These are phyloP conservation scores for Thinopyrum obtusiflorum DNA, from an alignment of 202 grass and related monocot genomes.

Conservation along the genomic window DNA sequence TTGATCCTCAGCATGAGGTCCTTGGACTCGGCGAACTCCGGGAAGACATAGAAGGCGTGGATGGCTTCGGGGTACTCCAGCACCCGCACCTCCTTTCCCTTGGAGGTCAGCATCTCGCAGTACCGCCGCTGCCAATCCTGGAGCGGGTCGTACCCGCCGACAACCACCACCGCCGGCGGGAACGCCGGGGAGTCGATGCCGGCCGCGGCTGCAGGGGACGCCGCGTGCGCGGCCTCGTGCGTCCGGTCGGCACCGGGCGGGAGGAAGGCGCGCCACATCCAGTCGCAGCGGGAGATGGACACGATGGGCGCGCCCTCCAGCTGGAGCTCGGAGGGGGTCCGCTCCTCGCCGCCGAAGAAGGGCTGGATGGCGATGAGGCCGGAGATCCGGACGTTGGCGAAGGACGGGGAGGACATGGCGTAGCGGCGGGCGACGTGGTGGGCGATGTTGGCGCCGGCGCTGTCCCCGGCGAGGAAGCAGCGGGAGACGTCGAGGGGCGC, in stretches of 20 bases:
- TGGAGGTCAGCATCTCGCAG: constrained; percentile 42
- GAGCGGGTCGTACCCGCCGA: constrained; percentile 58
- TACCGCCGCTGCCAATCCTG: constrained; percentile 59
- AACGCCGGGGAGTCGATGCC: constrained; percentile 22
- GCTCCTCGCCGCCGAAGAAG: constrained; percentile 85
- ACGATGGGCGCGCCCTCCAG: constrained; percentile 53
- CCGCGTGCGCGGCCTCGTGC: constrained; percentile 44
- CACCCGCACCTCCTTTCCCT: constrained; percentile 36
- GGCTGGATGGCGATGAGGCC: constrained; percentile 68
- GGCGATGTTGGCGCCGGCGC: constrained; percentile 77
- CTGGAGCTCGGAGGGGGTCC: constrained; percentile 51
- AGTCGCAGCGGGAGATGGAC: constrained; percentile 48
- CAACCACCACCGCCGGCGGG: constrained; percentile 43
- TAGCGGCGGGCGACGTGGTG: constrained; percentile 66
- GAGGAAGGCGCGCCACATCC: constrained; percentile 73
- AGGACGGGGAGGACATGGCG: constrained; percentile 15
- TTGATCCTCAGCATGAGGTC: constrained; percentile 43
- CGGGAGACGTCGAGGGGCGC: constrained; percentile 39
- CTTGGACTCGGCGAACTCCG: constrained; percentile 41
- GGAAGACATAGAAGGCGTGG: constrained; percentile 73
- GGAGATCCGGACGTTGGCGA: constrained; percentile 32
- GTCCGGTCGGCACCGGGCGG: constrained; percentile 49
- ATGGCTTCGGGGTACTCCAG: constrained; percentile 57
- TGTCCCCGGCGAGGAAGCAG: constrained; percentile 75
- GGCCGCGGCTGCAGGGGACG: background rate